Evolutionary conservation across 2,329 filamentous ascomycete species (phyloP).

Genomic region (Zasmidium cellare): DNA sequence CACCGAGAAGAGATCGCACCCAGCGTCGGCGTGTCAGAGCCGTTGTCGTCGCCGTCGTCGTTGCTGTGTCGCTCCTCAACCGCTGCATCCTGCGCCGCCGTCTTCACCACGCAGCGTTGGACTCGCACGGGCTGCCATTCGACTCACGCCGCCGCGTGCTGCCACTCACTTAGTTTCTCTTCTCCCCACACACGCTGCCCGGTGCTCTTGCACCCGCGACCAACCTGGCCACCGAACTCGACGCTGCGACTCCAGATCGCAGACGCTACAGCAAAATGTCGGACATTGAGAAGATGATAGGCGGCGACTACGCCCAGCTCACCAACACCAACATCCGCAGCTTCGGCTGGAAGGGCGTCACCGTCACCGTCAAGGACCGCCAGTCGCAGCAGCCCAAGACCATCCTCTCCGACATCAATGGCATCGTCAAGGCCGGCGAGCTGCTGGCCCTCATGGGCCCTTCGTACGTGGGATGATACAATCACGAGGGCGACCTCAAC

Average conservation of each 20-base stretch:
- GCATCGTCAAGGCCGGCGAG: constrained; percentile 68
- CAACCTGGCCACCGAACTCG: constrained; percentile 24
- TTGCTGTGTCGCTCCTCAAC: not conserved
- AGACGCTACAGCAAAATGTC: constrained; percentile 39
- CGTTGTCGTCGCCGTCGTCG: not conserved
- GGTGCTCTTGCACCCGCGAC: constrained; percentile 1
- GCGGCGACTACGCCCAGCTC: constrained; percentile 53
- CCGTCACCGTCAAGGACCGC: constrained; percentile 71
- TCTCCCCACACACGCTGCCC: not conserved
- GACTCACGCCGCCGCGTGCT: not conserved
- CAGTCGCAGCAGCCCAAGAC: constrained; percentile 62
- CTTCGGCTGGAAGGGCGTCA: constrained; percentile 67
- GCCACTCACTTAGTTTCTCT: not conserved
- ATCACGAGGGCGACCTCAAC: too few relatives aligned
- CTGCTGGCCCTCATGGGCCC: constrained; percentile 82
- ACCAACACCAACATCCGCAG: constrained; percentile 63
- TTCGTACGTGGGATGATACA: constrained; percentile 49
- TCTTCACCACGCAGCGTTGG: not conserved
- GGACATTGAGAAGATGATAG: constrained; percentile 50
- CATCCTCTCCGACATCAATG: constrained; percentile 64
- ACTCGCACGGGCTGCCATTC: not conserved
- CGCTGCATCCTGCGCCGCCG: not conserved
- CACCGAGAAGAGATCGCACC: too few relatives aligned
- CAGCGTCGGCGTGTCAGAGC: not conserved
- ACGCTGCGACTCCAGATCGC: constrained; percentile 30